Evolutionary conservation across 495 filamentous ascomycete genomes (phyloP), one percentile per base, ranked within the genome.

Genomic region (Rhypophila decipiens): DNA sequence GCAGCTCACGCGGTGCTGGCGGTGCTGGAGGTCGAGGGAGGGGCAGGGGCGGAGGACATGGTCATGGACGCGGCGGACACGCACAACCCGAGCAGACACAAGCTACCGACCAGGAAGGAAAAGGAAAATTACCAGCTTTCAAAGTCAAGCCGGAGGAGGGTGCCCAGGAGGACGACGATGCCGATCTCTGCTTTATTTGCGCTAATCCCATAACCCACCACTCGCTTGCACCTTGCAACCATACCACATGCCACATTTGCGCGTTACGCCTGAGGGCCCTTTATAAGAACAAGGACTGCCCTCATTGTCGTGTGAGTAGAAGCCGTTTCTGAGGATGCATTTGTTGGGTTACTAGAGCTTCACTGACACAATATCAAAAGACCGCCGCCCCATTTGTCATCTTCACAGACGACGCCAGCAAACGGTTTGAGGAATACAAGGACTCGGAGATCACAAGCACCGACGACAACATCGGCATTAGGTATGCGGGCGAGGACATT

Each of bases 201-300:
- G 90, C 94, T 20, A 91, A 86, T 34, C 78, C 79, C 1, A 84
- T 97, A 42, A 78, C 81, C 39, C 89, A 96, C 70, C 83, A 83
- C 44, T 84, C 88, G 3, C 77, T 97, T 39, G 81, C 90, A 15
- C 93, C 93, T 12, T 98, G 93, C 66, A 96, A 93, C 62, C 94
- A 98, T 68, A 76, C 83, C 17, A 95, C 89, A 9, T 98, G 93
- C 63, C 93, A 97, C 68, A 94, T 97, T 44, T 98, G 93, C 62
- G 82, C 90, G 3, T 67, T 99, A 53, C 76, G 94, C 39, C 72
- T 96, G 70, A 78, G 93, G 42, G 93, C 90, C 0, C 67, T 99
- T 36, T 99, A 97, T 65, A 97, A 96, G 74, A 91, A 80, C 49
- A 95, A 90, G 63, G 83, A 86, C 44, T 99, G 93, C 60, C 86